A percentile compares a stretch with the other conserved stretches of the same genome.
Evolutionary conservation across 2,329 filamentous ascomycete species (phyloP).

Genomic region (Xylariaceae sp.): DNA sequence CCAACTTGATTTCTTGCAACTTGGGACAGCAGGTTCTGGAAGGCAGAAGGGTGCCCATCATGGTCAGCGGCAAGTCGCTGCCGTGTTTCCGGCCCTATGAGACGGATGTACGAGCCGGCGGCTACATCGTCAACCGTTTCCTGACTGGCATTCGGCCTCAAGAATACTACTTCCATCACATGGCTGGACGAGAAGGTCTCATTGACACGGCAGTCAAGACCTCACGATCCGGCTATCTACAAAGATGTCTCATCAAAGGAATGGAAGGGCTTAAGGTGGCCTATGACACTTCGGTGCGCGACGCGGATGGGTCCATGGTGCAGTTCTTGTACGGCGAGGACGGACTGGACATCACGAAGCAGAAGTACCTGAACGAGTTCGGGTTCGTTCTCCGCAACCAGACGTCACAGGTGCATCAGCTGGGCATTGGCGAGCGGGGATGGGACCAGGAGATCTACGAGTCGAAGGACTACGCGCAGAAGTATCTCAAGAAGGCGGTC

Average conservation of each 20-base stretch:
- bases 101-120: conserved; percentile 79
- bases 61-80: conserved; percentile 95
- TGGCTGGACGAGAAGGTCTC: conserved; percentile 95
- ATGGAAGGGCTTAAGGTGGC: conserved; percentile 91
- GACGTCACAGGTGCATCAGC: conserved; percentile 67
- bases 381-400: conserved; percentile 85
- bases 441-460: conserved; percentile 34
- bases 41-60: conserved; percentile 86
- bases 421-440: conserved; percentile 54
- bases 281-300: conserved; percentile 90
- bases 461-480: conserved; percentile 55
- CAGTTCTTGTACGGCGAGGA: conserved; percentile 98
- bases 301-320: conserved; percentile 85
- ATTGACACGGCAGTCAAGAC: conserved; percentile 99
- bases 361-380: conserved; percentile 85
- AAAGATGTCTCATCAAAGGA: conserved; percentile 95
- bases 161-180: conserved; percentile 99
- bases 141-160: conserved; percentile 95
- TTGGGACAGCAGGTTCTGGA: conserved; percentile 94
- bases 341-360: conserved; percentile 87
- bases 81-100: conserved; percentile 93
- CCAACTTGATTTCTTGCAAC: conserved; percentile 95
- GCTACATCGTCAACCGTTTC: conserved; percentile 93
- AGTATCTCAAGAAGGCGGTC: conserved; percentile 73
- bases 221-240: conserved; percentile 90